Conservation (phyloP, 352 stramenopile genomes). For the Phytophthora constricta region DNA sequence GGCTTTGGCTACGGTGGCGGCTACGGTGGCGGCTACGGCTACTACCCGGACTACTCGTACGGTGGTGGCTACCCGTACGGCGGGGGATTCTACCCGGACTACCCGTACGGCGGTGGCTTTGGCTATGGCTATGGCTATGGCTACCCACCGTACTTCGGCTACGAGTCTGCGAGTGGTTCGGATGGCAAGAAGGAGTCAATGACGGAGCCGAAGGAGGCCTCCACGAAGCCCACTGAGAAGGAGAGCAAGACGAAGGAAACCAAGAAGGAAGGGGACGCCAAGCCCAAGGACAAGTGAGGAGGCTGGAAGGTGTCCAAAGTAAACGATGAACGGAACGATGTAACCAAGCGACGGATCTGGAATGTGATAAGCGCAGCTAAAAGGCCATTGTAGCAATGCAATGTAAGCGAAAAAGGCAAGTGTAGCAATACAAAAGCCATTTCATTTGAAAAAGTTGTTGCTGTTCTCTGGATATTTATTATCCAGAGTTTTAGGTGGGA, state of each 20-base stretch:
- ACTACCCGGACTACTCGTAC: neutral
- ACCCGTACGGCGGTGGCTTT: neutral
- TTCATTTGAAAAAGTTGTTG: no score
- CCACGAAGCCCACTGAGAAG: neutral
- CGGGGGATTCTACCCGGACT: no score
- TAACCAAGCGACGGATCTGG: neutral
- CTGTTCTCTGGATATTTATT: no score
- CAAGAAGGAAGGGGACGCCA: neutral
- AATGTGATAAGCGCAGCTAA: neutral
- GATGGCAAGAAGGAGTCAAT: neutral
- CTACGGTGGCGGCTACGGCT: neutral
- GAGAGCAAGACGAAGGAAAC: neutral
- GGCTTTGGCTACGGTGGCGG: neutral
- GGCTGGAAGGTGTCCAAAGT: neutral
- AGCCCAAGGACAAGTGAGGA: neutral
- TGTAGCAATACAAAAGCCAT: neutral
- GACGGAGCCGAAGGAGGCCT: neutral
- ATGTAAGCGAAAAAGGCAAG: neutral
- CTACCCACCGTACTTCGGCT: neutral
- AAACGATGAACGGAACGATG: neutral
- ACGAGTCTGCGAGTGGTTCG: neutral
- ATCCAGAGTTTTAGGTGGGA: no score
- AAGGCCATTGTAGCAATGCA: neutral
- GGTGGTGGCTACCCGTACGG: neutral
- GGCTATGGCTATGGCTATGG: constrained; percentile 2